Base-by-base conservation (phyloP, 441 rosid species). In the Croton setiger region DNA sequence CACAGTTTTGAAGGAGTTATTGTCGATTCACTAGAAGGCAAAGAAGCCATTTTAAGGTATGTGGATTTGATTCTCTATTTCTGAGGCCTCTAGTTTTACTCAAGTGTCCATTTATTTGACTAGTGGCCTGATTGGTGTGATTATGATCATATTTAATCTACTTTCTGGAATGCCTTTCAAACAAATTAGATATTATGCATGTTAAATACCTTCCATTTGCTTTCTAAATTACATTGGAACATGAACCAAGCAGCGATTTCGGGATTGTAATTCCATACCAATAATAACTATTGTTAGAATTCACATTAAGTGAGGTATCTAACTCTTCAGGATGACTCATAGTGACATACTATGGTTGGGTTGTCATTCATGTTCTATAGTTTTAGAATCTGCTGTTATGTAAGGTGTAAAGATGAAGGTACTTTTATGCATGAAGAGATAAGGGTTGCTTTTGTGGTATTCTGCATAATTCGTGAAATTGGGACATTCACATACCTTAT, bases 1-100 rank as follows among this genome's bases (percentile, higher is more conserved):
- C 39, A 37, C 92, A 96, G 99, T 60, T 96, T 87, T 84, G 97
- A 96, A 83, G 96, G 97, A 75, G 76, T 93, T 72, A 72, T 96
- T 72, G 90, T 82, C 44, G 92, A 87, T 80, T 88, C 97, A 39
- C 83, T 96, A 74, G 96, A 88, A 83, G 96, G 89, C 71, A 83
- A 84, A 82, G 96, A 84, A 75, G 92, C 82, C 23, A 76, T 90
- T 75, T 83, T 96, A 75, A 88, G 98, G 99, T 92, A 64, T 45
- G 76, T 68, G 18, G 56, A 55, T 72, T 79, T 75, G 57, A 37
- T 69, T 63, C 66, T 72, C 36, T 64, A 27, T 36, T 3, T 64
- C 23, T 23, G 12, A 4, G 49, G 2, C 4, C 56, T n/a, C 7
- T 37, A 52, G 21, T 47, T 60, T 7, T 14, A 66, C 67, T 67